Conservation (phyloP, 2,329 filamentous ascomycete species). For the Aspergillus arachidicola region DNA sequence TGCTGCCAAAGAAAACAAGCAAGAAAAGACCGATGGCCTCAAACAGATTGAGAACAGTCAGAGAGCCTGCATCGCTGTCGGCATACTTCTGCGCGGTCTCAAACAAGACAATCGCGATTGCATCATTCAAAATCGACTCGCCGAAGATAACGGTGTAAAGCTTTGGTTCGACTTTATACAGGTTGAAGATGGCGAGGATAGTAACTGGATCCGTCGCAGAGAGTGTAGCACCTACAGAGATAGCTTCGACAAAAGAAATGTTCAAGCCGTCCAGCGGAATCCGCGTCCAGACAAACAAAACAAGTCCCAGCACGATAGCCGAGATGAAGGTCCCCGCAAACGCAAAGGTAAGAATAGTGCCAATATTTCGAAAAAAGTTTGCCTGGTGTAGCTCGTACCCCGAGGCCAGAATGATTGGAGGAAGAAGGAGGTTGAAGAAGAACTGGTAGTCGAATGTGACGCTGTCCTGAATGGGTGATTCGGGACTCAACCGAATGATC, state of each 20-base stretch:
- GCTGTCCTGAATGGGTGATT: conserved; percentile 81
- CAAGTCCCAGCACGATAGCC: conserved; percentile 85
- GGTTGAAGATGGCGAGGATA: conserved; percentile 97
- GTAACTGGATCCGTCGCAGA: conserved; percentile 97
- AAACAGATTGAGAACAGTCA: conserved; percentile 80
- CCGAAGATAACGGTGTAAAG: conserved; percentile 98
- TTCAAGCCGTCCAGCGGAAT: conserved; percentile 83
- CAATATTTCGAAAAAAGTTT: conserved; percentile 98
- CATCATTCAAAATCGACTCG: conserved; percentile 97
- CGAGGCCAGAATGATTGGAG: conserved; percentile 94
- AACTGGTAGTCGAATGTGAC: conserved; percentile 99
- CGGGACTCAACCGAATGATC: conserved; percentile 77
- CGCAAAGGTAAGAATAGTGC: conserved; percentile 94
- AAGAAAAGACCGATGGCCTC: conserved; percentile 94
- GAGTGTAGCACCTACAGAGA: conserved; percentile 92
- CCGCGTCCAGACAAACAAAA: conserved; percentile 85
- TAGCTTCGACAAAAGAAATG: conserved; percentile 91
- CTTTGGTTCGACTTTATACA: conserved; percentile 98
- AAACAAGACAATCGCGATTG: conserved; percentile 97
- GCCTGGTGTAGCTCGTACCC: conserved; percentile 97
- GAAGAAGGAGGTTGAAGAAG: conserved; percentile 98
- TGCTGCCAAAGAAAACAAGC: conserved; percentile 90
- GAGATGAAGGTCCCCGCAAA: conserved; percentile 98
- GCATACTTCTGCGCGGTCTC: conserved; percentile 95
- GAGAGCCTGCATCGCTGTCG: conserved; percentile 66